These are phyloP conservation scores for Circinella minor DNA, from an alignment of 371 early-diverging fungal genomes.

Conservation along the genomic window DNA sequence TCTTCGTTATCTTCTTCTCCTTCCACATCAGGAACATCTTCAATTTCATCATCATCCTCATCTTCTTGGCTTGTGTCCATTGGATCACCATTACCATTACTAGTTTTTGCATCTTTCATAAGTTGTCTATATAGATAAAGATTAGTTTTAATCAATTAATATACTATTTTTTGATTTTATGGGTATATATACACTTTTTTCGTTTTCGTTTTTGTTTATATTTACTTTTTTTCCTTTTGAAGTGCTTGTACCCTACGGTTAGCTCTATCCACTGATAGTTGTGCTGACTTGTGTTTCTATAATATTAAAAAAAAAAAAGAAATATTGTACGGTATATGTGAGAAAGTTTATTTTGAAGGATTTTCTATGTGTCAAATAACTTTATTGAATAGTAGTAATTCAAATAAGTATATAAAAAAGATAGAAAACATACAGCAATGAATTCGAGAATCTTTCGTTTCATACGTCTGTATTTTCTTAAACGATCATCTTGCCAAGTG, in stretches of 20 bases:
- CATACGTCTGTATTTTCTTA: constrained; percentile 28
- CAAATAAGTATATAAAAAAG: too few relatives aligned
- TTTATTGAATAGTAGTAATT: too few relatives aligned
- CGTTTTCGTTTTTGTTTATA: background rate
- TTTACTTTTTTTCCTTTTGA: constrained; percentile 24
- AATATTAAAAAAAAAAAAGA: background rate
- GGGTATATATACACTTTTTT: too few relatives aligned
- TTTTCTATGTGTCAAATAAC: too few relatives aligned
- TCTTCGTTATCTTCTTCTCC: constrained; percentile 18
- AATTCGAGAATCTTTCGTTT: constrained; percentile 29
- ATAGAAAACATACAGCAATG: constrained; percentile 21
- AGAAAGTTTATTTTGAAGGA: background rate
- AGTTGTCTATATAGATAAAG: constrained; percentile 12
- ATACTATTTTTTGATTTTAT: background rate
- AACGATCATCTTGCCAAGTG: constrained; percentile 21
- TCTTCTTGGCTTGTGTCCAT: constrained; percentile 25
- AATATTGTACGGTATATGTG: background rate
- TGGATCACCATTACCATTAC: constrained; percentile 13
- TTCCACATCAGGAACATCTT: background rate
- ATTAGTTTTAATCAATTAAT: background rate
- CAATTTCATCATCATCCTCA: constrained; percentile 21
- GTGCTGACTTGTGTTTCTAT: constrained; percentile 29
- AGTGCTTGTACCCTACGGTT: constrained; percentile 23
- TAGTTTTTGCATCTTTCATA: constrained; percentile 7
- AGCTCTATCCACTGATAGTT: constrained; percentile 23